Evolutionary conservation across 2,329 filamentous ascomycete species (phyloP), one percentile per base, ranked within the genome.

Genomic region (Scorias spongiosa): DNA sequence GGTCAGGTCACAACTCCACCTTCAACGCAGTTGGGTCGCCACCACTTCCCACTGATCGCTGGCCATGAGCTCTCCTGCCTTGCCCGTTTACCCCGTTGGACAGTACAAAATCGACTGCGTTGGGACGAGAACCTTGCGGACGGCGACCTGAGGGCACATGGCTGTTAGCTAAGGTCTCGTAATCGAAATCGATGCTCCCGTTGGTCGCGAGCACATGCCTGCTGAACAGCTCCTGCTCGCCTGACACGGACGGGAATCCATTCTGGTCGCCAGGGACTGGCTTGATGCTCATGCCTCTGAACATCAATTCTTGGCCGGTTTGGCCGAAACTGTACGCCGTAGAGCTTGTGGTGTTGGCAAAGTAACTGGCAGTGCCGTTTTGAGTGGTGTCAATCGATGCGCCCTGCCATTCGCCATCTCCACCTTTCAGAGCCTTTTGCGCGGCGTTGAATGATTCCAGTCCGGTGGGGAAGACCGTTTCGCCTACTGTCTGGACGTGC

Each of bases 361-460:
- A 63, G 56, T 77, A 82, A 28, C 56, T 61, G 5, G 76, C 79
- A 5, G 66, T 71, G 29, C 77, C 78, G 34, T 74, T 72, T 48
- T 78, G 73, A 36, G 56, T 67, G 1, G 77, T 81, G 2, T 54
- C 57, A 9, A 76, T 54, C 2, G 56, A 51, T 0, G 67, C 61
- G 6, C 67, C 68, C 14, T 54, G 48, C 48, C 68, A 60, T 15
- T 15, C 15, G 32, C 32, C 32, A 26, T 26, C 20, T 36, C 32
- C 12, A 15, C 15, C 32, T 12, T 36, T 3, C 5, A 3, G 32
- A 12, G 15, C 9, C 32, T 36, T 12, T 36, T 36, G 32, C 15
- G 15, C 32, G 4, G 54, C 50, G 18, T 61, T 51, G 49, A 80
- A 80, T 0, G 70, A 72, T 49, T 81, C 74, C 2, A 81, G 61